These are phyloP conservation scores for Tricholoma terreum DNA, from an alignment of 768 basidiomycete species.

Conservation along the genomic window DNA sequence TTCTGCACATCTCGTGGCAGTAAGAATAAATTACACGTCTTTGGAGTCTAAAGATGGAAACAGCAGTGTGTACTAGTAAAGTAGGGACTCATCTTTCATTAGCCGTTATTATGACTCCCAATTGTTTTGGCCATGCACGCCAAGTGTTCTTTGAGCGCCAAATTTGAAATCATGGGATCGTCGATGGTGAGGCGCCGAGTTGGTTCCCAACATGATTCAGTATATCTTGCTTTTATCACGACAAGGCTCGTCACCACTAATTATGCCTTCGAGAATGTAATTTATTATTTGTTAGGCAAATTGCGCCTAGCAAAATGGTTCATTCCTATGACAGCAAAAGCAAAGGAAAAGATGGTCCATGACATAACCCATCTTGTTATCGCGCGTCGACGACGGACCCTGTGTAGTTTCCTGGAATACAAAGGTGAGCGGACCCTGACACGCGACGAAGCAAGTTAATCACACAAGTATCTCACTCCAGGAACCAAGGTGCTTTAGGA, in stretches of 20 bases:
- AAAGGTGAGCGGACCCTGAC: slow-evolving; percentile 59
- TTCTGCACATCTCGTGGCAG: too few species aligned
- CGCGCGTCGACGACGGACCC: slow-evolving; percentile 71
- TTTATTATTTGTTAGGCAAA: slow-evolving; percentile 56
- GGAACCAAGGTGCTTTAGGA: slow-evolving; percentile 46
- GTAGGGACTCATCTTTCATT: not conserved
- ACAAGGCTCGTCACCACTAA: slow-evolving; percentile 55
- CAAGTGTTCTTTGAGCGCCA: too few species aligned
- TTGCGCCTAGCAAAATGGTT: slow-evolving; percentile 97
- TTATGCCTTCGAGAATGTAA: not conserved
- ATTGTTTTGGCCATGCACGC: too few species aligned
- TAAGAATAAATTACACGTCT: not conserved
- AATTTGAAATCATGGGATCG: too few species aligned
- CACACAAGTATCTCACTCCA: slow-evolving; percentile 8
- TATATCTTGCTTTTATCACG: slow-evolving; percentile 93
- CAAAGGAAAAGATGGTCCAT: slow-evolving; percentile 88
- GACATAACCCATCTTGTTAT: slow-evolving; percentile 94
- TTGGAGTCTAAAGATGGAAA: not conserved
- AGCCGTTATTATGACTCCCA: too few species aligned
- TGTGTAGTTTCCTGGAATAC: slow-evolving; percentile 97
- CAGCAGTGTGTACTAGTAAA: not conserved
- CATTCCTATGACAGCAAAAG: slow-evolving; percentile 74
- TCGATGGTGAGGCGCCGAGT: too few species aligned
- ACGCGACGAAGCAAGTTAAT: slow-evolving; percentile 31
- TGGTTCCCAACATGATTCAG: slow-evolving; percentile 60